Base-by-base conservation (phyloP, 257 asterid genomes). In the Fraxinus cuspidata region DNA sequence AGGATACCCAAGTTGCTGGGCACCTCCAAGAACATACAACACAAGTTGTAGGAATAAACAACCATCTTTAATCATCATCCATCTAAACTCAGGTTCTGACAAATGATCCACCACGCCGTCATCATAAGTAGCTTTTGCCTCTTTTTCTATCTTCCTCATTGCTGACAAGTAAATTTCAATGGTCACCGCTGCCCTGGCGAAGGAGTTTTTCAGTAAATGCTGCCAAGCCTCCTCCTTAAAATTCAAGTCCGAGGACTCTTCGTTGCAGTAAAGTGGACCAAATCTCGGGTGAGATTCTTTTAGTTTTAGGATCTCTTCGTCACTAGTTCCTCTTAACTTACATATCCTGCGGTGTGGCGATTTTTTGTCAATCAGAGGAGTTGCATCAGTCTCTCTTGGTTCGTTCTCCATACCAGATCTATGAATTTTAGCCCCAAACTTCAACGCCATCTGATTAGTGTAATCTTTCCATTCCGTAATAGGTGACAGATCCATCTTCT, bases 61-160 rank as follows among this genome's bases (percentile, higher is more conserved):
- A 35, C 83, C 77, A 23, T 80, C 83, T 34, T 35, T 31, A 10
- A 79, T 74, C 83, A 79, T 79, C 83, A 79, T 79, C 83, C 79
- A 69, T 29, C 72, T 51, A 23, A 80, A 74, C 19, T 80, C 42
- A 28, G 79, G 56, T 47, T 53, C 76, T 0, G 72, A 51, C 1
- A 74, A 53, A 7, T 2, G 0, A 28, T 56, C 51, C 34, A 76
- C 40, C 1, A 2, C 42, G 9, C 25, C 37, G 27, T 19, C 76
- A 0, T 25, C 72, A 38, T 80, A 80, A 34, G 37, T 3, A 53
- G n/a, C 29, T 67, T 80, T 80, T 1, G 83, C 80, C 44, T 29
- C 13, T 21, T 53, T 16, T 51, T 80, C 83, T 15, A 70, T 5
- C 8, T 37, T n/a, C 40, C 74, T 56, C 4, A 80, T 40, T 0